Evolutionary conservation across 1,284 basidiomycete species (phyloP).

Genomic region (Ustilago tritici): DNA sequence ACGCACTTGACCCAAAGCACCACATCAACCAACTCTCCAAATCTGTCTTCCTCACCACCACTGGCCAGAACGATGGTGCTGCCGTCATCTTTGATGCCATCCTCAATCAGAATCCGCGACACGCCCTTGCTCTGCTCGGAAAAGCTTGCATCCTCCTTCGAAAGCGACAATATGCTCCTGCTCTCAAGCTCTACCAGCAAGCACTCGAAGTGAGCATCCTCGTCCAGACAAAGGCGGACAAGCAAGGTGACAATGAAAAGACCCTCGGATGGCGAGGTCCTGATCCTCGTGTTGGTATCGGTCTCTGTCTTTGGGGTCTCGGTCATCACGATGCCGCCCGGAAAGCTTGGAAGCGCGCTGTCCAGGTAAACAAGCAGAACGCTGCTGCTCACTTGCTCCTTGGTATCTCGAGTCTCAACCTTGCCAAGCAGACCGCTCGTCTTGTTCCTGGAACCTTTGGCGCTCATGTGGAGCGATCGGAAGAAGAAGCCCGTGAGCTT

Average conservation of each 20-base stretch:
- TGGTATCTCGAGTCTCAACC: slow-evolving; percentile 63
- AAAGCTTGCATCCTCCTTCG: slow-evolving; percentile 65
- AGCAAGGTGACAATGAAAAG: slow-evolving; percentile 30
- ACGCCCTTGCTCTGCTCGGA: slow-evolving; percentile 64
- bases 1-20: slow-evolving; percentile 49
- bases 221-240: slow-evolving; percentile 51
- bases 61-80: slow-evolving; percentile 56
- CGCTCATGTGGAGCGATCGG: slow-evolving; percentile 51
- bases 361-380: slow-evolving; percentile 44
- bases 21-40: slow-evolving; percentile 52
- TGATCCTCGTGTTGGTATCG: slow-evolving; percentile 67
- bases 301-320: slow-evolving; percentile 65
- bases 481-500: slow-evolving; percentile 59
- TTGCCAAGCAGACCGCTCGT: slow-evolving; percentile 50
- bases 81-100: slow-evolving; percentile 51
- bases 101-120: slow-evolving; percentile 46
- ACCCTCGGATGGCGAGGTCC: slow-evolving; percentile 57
- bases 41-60: slow-evolving; percentile 50
- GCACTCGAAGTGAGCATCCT: slow-evolving; percentile 57
- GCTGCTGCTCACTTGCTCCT: slow-evolving; percentile 61
- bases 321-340: slow-evolving; percentile 61
- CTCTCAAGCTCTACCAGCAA: slow-evolving; percentile 65
- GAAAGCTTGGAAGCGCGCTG: slow-evolving; percentile 66
- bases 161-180: slow-evolving; percentile 54
- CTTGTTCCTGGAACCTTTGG: slow-evolving; percentile 59